These are phyloP conservation scores for Pseudogymnoascus sp. DNA, from an alignment of 2,329 filamentous ascomycete genomes.

Conservation along the genomic window DNA sequence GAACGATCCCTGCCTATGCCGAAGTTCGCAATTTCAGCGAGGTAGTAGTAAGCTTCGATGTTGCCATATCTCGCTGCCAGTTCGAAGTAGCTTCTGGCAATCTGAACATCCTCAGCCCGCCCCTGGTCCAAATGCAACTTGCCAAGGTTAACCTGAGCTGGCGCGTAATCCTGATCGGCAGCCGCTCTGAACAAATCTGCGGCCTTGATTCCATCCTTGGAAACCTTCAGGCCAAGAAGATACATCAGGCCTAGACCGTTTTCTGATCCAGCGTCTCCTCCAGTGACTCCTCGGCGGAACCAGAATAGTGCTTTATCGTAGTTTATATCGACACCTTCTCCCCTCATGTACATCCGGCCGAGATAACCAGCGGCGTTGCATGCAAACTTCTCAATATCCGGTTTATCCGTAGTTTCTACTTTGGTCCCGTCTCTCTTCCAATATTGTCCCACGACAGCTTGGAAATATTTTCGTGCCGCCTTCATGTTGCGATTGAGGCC, in stretches of 20 bases:
- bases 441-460: constrained; percentile 57
- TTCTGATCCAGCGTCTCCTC: constrained; percentile 58
- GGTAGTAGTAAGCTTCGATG: constrained; percentile 65
- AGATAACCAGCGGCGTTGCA: constrained; percentile 64
- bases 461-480: constrained; percentile 60
- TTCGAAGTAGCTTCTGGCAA: constrained; percentile 60
- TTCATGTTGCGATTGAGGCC: constrained; percentile 52
- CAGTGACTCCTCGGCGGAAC: constrained; percentile 58
- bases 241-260: constrained; percentile 65
- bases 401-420: constrained; percentile 42
- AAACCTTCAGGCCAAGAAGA: constrained; percentile 56
- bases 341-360: constrained; percentile 63
- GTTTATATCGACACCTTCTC: constrained; percentile 61
- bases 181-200: constrained; percentile 57
- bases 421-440: constrained; percentile 59
- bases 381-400: constrained; percentile 54
- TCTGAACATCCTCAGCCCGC: constrained; percentile 31
- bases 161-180: constrained; percentile 58
- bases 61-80: constrained; percentile 59
- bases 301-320: constrained; percentile 56
- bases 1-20: constrained; percentile 58
- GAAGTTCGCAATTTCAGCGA: constrained; percentile 59
- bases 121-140: constrained; percentile 64
- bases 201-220: constrained; percentile 51
- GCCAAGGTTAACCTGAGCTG: constrained; percentile 59